phyloP scores from a whole-genome alignment of 1,284 basidiomycete species.

The Meripilus lineatus region DNA sequence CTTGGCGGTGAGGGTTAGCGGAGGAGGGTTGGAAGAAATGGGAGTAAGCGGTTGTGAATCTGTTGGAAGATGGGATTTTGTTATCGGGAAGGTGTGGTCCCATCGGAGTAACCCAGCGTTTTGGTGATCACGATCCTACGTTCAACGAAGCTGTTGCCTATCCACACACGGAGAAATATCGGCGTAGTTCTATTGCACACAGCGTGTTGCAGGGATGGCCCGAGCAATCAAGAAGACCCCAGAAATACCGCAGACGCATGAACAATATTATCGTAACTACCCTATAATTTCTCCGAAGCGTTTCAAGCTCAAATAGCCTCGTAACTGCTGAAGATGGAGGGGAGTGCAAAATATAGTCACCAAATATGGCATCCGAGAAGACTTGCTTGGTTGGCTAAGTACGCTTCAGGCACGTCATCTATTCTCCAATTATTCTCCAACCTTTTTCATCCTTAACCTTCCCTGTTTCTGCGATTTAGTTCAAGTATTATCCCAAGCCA shows the following conservation, averaged over 20 bases:
- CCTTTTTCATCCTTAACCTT: too few species aligned
- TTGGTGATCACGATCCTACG: constrained; percentile 5
- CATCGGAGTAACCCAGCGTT: constrained; percentile 8
- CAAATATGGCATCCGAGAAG: too few species aligned
- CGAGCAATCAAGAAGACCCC: constrained; percentile 1
- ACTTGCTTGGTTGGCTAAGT: too few species aligned
- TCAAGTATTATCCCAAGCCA: too few species aligned
- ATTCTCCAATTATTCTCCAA: too few species aligned
- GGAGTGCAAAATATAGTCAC: too few species aligned
- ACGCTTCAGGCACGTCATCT: too few species aligned
- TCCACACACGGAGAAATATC: constrained; percentile 5
- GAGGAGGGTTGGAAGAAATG: not conserved
- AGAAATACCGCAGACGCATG: not conserved
- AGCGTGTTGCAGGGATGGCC: not conserved
- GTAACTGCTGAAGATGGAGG: too few species aligned
- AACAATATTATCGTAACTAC: not conserved
- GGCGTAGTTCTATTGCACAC: not conserved
- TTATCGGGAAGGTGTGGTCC: not conserved
- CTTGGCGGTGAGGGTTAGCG: not conserved
- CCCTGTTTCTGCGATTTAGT: too few species aligned
- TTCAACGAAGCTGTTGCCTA: not conserved
- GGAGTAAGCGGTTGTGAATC: not conserved
- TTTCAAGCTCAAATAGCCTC: too few species aligned
- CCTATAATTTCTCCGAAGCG: not conserved
- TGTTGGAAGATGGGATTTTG: too few species aligned